These are phyloP conservation scores for Pythium rishiriense DNA, from an alignment of 352 stramenopile genomes.

Conservation along the genomic window DNA sequence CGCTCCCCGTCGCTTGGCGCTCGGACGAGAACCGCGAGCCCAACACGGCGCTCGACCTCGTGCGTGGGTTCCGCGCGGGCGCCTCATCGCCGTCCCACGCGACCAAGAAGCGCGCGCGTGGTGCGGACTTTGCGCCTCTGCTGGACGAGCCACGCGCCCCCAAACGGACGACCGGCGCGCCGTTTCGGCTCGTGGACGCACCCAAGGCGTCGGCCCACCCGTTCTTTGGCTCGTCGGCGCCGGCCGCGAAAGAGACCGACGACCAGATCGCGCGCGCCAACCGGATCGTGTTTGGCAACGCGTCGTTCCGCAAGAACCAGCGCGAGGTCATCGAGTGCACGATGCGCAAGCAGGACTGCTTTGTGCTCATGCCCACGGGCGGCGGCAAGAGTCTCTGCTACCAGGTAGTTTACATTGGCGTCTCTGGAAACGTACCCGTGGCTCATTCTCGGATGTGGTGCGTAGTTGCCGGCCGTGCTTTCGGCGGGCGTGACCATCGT, in stretches of 20 bases:
- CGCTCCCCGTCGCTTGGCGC: not conserved
- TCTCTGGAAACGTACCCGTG: too few species aligned
- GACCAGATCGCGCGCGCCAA: constrained; percentile 63
- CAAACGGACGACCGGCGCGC: constrained; percentile 7
- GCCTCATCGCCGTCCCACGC: not conserved
- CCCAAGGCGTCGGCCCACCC: not conserved
- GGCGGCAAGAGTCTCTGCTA: constrained; percentile 93
- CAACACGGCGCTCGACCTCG: constrained; percentile 57
- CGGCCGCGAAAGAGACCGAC: not conserved
- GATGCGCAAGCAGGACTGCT: constrained; percentile 88
- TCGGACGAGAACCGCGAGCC: constrained; percentile 42
- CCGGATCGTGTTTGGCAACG: constrained; percentile 66
- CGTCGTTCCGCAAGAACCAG: constrained; percentile 91
- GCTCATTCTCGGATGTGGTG: not conserved
- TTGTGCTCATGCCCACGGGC: constrained; percentile 95
- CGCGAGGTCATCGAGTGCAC: constrained; percentile 91
- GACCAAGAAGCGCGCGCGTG: constrained; percentile 10
- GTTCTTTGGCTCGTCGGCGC: constrained; percentile 9
- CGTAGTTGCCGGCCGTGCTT: constrained; percentile 54
- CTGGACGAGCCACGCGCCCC: constrained; percentile 5
- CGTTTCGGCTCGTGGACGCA: not conserved
- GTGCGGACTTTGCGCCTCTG: constrained; percentile 4
- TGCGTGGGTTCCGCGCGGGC: constrained; percentile 22
- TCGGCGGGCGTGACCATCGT: constrained; percentile 89
- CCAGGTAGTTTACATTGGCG: constrained; percentile 54